Evolutionary conservation across 495 filamentous ascomycete species (phyloP).

Genomic region (Tirmania nivea): DNA sequence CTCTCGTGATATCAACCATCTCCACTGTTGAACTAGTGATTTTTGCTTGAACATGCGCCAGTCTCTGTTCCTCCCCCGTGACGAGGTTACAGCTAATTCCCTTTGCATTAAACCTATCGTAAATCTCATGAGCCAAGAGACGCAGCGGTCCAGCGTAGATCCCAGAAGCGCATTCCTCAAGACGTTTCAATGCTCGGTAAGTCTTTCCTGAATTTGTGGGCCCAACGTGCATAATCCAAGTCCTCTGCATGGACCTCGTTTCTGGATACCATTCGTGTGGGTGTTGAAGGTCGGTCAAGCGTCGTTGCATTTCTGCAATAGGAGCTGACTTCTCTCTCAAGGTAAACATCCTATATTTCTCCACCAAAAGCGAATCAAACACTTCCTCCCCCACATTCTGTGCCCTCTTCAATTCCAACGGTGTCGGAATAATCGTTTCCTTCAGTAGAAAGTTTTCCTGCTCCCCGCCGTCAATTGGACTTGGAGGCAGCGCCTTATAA

Average conservation of each 20-base stretch:
- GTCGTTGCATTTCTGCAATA: neutral
- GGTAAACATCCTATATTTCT: neutral
- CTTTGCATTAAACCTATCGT: constrained; percentile 51
- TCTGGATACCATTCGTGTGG: constrained; percentile 81
- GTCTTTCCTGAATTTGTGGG: constrained; percentile 98
- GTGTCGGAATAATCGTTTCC: neutral
- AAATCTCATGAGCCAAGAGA: constrained; percentile 84
- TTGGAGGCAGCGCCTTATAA: too few species aligned
- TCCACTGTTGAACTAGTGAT: constrained; percentile 85
- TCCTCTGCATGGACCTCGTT: constrained; percentile 56
- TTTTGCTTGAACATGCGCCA: constrained; percentile 27
- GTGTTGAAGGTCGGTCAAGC: constrained; percentile 45
- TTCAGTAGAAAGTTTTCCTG: too few species aligned
- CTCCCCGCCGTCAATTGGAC: too few species aligned
- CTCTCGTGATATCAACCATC: constrained; percentile 56
- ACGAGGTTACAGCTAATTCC: constrained; percentile 56
- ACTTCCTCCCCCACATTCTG: neutral
- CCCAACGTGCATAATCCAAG: constrained; percentile 80
- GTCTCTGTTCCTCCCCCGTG: constrained; percentile 71
- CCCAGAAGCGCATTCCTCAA: constrained; percentile 52
- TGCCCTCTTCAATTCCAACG: neutral
- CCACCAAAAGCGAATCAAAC: neutral
- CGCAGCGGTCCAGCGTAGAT: constrained; percentile 84
- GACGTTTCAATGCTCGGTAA: constrained; percentile 74
- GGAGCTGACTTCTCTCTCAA: neutral